Base-by-base conservation (phyloP, 2,329 filamentous ascomycete genomes). In the Trichoderma lentiforme region DNA sequence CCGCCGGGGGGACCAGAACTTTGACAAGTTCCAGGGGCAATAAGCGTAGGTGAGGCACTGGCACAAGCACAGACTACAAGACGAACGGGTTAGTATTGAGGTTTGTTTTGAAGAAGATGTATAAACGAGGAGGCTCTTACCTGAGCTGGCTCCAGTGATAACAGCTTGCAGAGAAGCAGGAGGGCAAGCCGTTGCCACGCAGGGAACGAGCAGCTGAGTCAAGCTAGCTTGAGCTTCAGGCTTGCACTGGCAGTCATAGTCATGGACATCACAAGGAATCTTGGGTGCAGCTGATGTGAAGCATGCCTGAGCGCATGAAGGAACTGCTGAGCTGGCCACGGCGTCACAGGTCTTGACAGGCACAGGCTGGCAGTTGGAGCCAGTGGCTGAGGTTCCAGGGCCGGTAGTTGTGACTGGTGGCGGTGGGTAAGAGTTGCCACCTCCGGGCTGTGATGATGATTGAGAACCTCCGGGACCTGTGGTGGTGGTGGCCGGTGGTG, bases 211-310 rank as follows among this genome's bases (percentile, higher is more conserved):
- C 15, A 76, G 72, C 47, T 75, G 71, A 1, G 77, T 77, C 11
- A 79, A 51, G 18, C 71, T 73, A 12, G 75, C 75, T 24, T 76
- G 73, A n/a, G 74, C 74, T 2, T 75, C 76, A 12, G 74, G 67
- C 28, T 76, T 64, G 60, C 78, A 80, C 53, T 79, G 77, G 51
- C 78, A 80, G 5, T 73, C 73, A 56, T 76, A 79, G 72, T 79
- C 78, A 26, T 71, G 53, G 24, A 74, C 72, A 32, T 72, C 76
- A 65, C 79, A 80, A 28, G 76, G 77, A 14, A 80, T 74, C 1
- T 72, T 70, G 1, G 76, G 75, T 15, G 77, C 78, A 26, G 75
- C 75, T 11, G 73, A 73, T 3, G 73, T 62, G 74, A 79, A 79
- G 73, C 79, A 80, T 14, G 73, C 56, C 26, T 79, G 75, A 26